These are phyloP conservation scores for Lecanicillium sp. DNA, from an alignment of 2,329 filamentous ascomycete species.

Conservation along the genomic window DNA sequence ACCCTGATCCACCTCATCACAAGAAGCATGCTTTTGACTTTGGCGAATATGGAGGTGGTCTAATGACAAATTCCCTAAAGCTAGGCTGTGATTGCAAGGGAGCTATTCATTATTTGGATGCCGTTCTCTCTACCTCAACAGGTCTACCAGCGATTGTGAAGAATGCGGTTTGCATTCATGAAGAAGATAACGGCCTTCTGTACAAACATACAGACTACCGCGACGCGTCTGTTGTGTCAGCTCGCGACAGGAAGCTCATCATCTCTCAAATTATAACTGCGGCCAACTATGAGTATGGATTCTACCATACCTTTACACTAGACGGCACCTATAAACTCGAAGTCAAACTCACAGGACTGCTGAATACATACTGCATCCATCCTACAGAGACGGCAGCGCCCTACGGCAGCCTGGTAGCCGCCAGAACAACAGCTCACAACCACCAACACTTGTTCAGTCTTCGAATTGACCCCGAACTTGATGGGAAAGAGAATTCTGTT, in stretches of 20 bases:
- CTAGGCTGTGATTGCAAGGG: constrained; percentile 65
- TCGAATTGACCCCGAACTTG: constrained; percentile 57
- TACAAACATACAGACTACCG: constrained; percentile 60
- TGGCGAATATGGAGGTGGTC: constrained; percentile 57
- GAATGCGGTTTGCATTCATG: constrained; percentile 28
- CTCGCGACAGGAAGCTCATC: constrained; percentile 50
- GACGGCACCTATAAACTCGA: constrained; percentile 59
- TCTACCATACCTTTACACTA: constrained; percentile 28
- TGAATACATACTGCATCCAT: constrained; percentile 34
- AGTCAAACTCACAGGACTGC: constrained; percentile 46
- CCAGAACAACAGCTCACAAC: constrained; percentile 56
- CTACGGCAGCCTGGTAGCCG: constrained; percentile 55
- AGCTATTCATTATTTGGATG: constrained; percentile 49
- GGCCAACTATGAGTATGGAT: constrained; percentile 54
- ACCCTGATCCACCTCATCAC: constrained; percentile 54
- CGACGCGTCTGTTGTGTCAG: constrained; percentile 50
- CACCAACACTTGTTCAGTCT: constrained; percentile 63
- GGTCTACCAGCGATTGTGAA: constrained; percentile 63
- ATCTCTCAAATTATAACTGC: constrained; percentile 58
- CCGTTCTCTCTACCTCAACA: constrained; percentile 57
- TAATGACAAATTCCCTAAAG: constrained; percentile 57
- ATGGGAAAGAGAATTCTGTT: constrained; percentile 54
- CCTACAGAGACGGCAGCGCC: constrained; percentile 23
- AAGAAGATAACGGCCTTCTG: constrained; percentile 44
- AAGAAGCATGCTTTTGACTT: constrained; percentile 65